Base-by-base conservation (phyloP, 2,329 filamentous ascomycete species). In the Triangularia verruculosa region DNA sequence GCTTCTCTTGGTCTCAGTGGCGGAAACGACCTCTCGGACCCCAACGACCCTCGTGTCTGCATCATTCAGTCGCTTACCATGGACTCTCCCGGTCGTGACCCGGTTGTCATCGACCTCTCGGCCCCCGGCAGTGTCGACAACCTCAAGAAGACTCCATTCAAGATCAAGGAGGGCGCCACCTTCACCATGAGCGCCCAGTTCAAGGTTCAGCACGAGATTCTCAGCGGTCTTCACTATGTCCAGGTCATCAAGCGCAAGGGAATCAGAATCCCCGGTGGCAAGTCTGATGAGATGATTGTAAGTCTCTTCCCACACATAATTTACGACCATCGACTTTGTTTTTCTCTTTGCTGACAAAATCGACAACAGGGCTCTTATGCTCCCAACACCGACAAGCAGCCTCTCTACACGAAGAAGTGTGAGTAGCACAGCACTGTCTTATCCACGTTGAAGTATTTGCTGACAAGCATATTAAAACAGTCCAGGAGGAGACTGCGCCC, bases 211-310 rank as follows among this genome's bases (percentile, higher is more conserved):
- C 93, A 97, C 77, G 91, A 98, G 79, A 94, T 99, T 70, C 86
- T 98, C 61, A 95, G 91, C 72, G 95, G 95, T 54, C 80, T 99
- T 75, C 96, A 97, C 81, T 99, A 98, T 78, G 86, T 99, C 63
- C 95, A 99, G 80, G 86, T 93, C 47, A 91, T 97, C 67, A 96
- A 95, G 85, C 85, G 93, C 72, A 93, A 93, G 83, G 91, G 91
- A 61, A 84, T 98, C 75, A 87, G 86, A 64, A 87, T 94, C 66
- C 68, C 66, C 6, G 67, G 67, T 43, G 91, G 90, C 82, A 99
- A 97, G 86, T 90, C 95, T 74, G 91, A 96, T 72, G 94, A 98
- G 82, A 99, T 99, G 95, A 90, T 99, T 85, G 93, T 95, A 78
- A 74, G 89, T 83, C 28, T 59, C 6, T 6, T 30, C 34, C 24